Evolutionary conservation across 2,329 filamentous ascomycete genomes (phyloP), one percentile per base, ranked within the genome.

Genomic region (Ophiostoma himal-ulmi): DNA sequence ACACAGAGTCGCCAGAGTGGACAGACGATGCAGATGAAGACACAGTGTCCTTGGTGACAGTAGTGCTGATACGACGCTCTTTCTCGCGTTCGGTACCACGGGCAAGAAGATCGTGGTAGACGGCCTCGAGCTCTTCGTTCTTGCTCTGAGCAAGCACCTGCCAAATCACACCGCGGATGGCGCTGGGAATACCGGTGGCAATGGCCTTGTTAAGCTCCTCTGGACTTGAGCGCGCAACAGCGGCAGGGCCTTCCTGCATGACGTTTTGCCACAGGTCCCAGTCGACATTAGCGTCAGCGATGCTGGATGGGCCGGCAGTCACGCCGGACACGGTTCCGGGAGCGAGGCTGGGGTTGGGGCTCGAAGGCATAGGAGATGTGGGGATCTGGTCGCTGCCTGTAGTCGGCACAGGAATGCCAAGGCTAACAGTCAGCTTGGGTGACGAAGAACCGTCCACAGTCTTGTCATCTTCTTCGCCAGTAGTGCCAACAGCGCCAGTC

Each of bases 241-340:
- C 94, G 37, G 92, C 88, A 20, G 94, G 93, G 0, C 95, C 95
- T 81, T 97, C 92, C 75, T 97, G 96, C 44, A 99, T 95, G 4
- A 99, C 91, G 34, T 91, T 88, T 78, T 99, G 94, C 95, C 95
- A 99, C 54, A 99, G 82, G 79, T 99, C 95, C 95, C 95, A 99
- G 77, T 99, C 93, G n/a, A 99, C 95, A 1, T 67, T 7, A 20
- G 84, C 83, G 76, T 94, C 91, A 17, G 82, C 81, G 73, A 89
- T 84, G 30, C 89, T 88, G 3, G 92, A 89, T 10, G 91, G 91
- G 0, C 91, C 91, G 30, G 89, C 88, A 34, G 89, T 89, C 60
- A 94, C 88, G 6, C 94, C 94, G 13, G 92, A 89, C 8, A 91
- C 93, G 1, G 94, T 97, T 1, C 94, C 94, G 0, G 94, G 94